phyloP scores from a whole-genome alignment of 208 protist species.

The Leishmania tropica region DNA sequence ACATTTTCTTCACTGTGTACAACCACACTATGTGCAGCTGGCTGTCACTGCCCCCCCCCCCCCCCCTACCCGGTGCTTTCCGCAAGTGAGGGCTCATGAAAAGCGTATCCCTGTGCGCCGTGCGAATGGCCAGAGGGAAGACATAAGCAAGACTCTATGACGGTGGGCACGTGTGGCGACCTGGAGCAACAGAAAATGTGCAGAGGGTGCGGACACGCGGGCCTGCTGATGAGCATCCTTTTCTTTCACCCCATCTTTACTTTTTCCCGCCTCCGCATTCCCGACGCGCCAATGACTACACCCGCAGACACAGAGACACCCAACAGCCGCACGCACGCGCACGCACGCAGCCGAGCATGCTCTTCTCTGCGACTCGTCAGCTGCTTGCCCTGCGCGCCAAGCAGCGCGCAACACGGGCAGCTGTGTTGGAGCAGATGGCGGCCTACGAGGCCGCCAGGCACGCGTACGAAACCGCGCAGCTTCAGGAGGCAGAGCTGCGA shows the following conservation, averaged over 20 bases:
- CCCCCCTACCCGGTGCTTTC: not conserved
- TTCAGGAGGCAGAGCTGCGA: slow-evolving; percentile 39
- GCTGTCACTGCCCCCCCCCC: not conserved
- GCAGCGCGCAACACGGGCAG: slow-evolving; percentile 15
- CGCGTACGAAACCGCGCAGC: slow-evolving; percentile 17
- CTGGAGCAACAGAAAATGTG: not conserved
- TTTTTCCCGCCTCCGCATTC: not conserved
- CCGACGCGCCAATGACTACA: not conserved
- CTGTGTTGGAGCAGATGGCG: slow-evolving; percentile 19
- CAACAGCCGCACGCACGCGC: not conserved
- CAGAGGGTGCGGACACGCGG: not conserved
- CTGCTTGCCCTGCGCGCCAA: slow-evolving; percentile 30
- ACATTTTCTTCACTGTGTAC: not conserved
- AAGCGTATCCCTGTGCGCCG: not conserved
- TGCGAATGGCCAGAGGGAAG: not conserved
- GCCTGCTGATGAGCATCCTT: not conserved
- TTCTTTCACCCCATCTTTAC: not conserved
- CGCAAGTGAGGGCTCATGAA: not conserved
- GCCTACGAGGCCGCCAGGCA: slow-evolving; percentile 6
- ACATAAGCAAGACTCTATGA: not conserved
- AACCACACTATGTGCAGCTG: not conserved
- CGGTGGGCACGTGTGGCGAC: too few relatives aligned
- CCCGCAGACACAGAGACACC: not conserved
- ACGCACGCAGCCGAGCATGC: slow-evolving; percentile 7
- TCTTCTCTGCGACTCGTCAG: slow-evolving; percentile 41